phyloP scores from a whole-genome alignment of 1,284 basidiomycete genomes.

The Leccinum angustisporum region DNA sequence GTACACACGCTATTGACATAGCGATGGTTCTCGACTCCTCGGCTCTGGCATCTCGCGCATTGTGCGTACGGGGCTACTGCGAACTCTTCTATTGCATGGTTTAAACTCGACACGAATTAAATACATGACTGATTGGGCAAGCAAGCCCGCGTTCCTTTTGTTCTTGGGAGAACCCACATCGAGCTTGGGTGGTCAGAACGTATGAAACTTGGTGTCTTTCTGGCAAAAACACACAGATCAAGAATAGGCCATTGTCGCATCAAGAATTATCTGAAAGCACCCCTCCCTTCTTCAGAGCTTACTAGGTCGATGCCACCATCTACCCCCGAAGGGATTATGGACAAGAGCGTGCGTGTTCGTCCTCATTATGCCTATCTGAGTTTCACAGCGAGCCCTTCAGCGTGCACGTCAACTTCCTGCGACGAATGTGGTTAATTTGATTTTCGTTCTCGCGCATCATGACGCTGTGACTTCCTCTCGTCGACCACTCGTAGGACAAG shows the following conservation, averaged over 20 bases:
- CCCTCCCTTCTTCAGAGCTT: conserved; percentile 71
- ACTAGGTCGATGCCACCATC: conserved; percentile 59
- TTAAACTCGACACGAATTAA: too few relatives aligned
- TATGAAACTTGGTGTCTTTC: too few relatives aligned
- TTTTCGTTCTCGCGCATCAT: conserved; percentile 69
- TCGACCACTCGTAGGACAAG: background rate
- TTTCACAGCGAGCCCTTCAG: conserved; percentile 35
- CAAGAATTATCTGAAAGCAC: conserved; percentile 75
- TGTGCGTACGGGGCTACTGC: too few relatives aligned
- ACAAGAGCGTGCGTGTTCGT: conserved; percentile 50
- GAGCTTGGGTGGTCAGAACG: too few relatives aligned
- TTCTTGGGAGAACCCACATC: too few relatives aligned
- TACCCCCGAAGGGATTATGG: conserved; percentile 69
- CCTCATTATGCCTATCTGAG: background rate
- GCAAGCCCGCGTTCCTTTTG: too few relatives aligned
- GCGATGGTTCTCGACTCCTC: too few relatives aligned
- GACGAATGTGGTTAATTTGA: conserved; percentile 71
- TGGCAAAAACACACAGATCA: too few relatives aligned
- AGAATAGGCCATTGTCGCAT: conserved; percentile 39
- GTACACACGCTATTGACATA: too few relatives aligned
- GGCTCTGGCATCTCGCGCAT: too few relatives aligned
- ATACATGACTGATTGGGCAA: too few relatives aligned
- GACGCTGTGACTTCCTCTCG: conserved; percentile 49
- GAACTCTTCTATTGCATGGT: too few relatives aligned
- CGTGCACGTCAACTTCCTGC: conserved; percentile 62